A percentile compares a stretch with the other conserved stretches of the same genome.
Evolutionary conservation across 1,139 yeast species (phyloP).

Genomic region (Hyphopichia khmerensis): DNA sequence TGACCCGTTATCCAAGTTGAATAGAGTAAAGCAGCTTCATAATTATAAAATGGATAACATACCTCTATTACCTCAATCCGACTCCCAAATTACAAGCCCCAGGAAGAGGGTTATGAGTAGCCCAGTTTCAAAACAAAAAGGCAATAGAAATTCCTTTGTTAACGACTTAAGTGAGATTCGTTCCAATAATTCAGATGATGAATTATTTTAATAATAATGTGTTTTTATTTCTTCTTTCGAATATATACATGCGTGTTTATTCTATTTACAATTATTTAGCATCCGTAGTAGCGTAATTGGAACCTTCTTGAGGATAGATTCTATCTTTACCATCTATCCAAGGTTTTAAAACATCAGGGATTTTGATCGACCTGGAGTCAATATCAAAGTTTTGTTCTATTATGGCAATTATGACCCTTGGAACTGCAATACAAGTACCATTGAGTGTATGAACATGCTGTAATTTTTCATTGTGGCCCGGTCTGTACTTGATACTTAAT

Average conservation of each 20-base stretch:
- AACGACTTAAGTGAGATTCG: background rate
- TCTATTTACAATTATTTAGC: background rate
- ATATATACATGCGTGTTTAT: background rate
- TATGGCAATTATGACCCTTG: conserved; percentile 84
- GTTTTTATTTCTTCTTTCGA: no score
- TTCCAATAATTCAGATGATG: conserved; percentile 24
- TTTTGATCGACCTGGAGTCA: conserved; percentile 46
- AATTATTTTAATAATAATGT: conserved; percentile 3
- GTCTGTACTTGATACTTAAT: conserved; percentile 60
- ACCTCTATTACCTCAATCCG: conserved; percentile 10
- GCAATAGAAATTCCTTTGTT: background rate
- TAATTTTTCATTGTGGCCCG: conserved; percentile 31
- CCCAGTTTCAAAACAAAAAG: conserved; percentile 12
- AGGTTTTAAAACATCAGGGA: conserved; percentile 69
- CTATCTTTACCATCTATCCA: conserved; percentile 61
- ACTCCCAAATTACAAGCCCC: conserved; percentile 5
- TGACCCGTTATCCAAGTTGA: conserved; percentile 10
- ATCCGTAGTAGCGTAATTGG: background rate
- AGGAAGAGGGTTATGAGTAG: conserved; percentile 34
- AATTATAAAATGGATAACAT: conserved; percentile 21
- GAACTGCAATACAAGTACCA: conserved; percentile 96
- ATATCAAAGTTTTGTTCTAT: conserved; percentile 81
- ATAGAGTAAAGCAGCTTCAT: conserved; percentile 33
- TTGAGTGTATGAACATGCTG: conserved; percentile 79
- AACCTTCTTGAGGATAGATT: conserved; percentile 16